Percentiles rank a stretch among this genome's conserved stretches.
These are phyloP conservation scores for Simplicillium aogashimaense DNA, from an alignment of 2,329 filamentous ascomycete genomes.

Conservation along the genomic window DNA sequence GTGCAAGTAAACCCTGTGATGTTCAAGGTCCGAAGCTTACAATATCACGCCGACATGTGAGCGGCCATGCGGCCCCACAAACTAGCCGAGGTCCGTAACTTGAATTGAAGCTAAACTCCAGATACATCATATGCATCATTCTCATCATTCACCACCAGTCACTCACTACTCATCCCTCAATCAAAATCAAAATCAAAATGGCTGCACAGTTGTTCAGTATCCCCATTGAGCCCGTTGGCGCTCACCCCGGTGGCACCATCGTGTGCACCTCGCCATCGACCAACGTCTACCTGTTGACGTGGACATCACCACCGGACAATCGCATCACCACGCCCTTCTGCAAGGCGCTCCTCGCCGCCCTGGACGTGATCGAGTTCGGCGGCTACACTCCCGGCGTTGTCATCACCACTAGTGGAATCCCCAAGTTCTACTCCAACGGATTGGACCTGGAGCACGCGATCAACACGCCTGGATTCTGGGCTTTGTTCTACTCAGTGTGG, in stretches of 20 bases:
- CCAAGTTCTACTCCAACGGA: slow-evolving; percentile 77
- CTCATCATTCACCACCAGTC: too few species aligned
- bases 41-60: too few species aligned
- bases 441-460: slow-evolving; percentile 65
- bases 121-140: too few species aligned
- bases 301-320: slow-evolving; percentile 65
- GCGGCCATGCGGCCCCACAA: too few species aligned
- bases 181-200: not conserved
- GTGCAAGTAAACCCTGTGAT: too few species aligned
- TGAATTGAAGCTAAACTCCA: too few species aligned
- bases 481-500: slow-evolving; percentile 56
- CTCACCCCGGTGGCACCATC: slow-evolving; percentile 46
- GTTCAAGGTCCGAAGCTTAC: too few species aligned
- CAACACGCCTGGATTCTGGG: slow-evolving; percentile 50
- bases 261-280: slow-evolving; percentile 50
- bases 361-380: slow-evolving; percentile 64
- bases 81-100: too few species aligned
- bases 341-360: slow-evolving; percentile 55
- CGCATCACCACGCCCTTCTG: slow-evolving; percentile 61
- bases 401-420: slow-evolving; percentile 63
- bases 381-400: slow-evolving; percentile 59
- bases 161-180: not conserved
- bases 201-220: slow-evolving; percentile 42
- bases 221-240: slow-evolving; percentile 35
- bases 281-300: slow-evolving; percentile 62